Evolutionary conservation across 768 basidiomycete species (phyloP).

Genomic region (Boletus rubropictus): DNA sequence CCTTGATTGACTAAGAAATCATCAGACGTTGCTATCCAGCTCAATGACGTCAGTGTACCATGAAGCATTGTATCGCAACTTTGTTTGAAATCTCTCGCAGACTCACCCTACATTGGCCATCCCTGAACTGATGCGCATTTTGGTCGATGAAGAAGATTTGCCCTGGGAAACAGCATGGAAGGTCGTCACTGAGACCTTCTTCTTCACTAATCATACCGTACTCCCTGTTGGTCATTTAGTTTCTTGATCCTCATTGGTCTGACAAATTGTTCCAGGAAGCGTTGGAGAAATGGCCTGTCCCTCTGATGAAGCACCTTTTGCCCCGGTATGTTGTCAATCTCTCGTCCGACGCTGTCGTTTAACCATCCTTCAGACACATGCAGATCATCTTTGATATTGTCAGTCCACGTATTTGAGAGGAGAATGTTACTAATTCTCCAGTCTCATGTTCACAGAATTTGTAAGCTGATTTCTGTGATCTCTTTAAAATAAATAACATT

Average conservation of each 20-base stretch:
- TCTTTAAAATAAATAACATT: not conserved
- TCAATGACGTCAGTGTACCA: constrained; percentile 68
- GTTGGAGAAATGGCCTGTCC: constrained; percentile 88
- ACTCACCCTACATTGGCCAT: constrained; percentile 95
- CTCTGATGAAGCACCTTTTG: constrained; percentile 76
- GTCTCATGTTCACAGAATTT: constrained; percentile 30
- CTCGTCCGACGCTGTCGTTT: not conserved
- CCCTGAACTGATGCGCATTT: constrained; percentile 89
- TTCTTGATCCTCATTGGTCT: not conserved
- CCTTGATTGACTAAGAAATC: constrained; percentile 4
- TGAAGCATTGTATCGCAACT: not conserved
- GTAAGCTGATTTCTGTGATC: constrained; percentile 15
- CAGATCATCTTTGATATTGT: constrained; percentile 92
- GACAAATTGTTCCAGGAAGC: constrained; percentile 49
- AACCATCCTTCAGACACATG: constrained; percentile 52
- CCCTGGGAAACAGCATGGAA: constrained; percentile 82
- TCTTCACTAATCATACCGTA: constrained; percentile 95
- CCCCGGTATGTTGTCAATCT: constrained; percentile 48
- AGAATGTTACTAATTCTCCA: constrained; percentile 16
- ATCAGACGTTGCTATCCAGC: constrained; percentile 82
- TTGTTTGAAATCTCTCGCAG: constrained; percentile 32
- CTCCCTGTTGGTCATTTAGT: constrained; percentile 54
- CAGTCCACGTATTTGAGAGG: constrained; percentile 26
- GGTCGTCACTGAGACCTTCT: constrained; percentile 86
- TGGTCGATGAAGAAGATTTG: constrained; percentile 88